phyloP scores from a whole-genome alignment of 2,329 filamentous ascomycete species.

The Malbranchea cinnamomea region DNA sequence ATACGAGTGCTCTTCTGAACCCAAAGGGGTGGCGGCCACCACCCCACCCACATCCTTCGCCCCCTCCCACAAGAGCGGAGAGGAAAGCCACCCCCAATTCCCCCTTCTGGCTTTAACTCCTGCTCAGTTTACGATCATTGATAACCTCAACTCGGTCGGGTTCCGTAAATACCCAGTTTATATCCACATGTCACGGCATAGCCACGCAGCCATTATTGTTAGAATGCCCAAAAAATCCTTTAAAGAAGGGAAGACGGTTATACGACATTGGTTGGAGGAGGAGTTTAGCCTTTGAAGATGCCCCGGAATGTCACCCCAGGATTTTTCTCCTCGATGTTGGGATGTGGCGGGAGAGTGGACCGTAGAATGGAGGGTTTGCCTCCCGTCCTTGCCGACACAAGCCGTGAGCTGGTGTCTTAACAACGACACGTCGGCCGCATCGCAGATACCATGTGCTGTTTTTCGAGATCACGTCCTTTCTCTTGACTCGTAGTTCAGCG shows the following conservation, averaged over 20 bases:
- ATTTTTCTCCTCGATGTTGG: no score
- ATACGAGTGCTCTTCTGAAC: no score
- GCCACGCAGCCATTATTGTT: conserved; percentile 81
- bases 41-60: conserved; percentile 15
- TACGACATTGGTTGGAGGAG: conserved; percentile 65
- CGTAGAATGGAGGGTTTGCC: no score
- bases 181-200: conserved; percentile 53
- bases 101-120: conserved; percentile 59
- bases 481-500: no score
- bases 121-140: conserved; percentile 74
- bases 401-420: no score
- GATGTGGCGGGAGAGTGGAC: no score
- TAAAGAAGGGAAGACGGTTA: conserved; percentile 60
- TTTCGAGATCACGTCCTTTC: no score
- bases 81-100: conserved; percentile 1
- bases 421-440: no score
- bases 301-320: no score
- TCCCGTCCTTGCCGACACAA: no score
- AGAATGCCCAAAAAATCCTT: conserved; percentile 52
- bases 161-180: conserved; percentile 42
- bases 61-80: background rate
- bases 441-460: no score
- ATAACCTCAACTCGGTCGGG: conserved; percentile 51
- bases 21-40: conserved; percentile 10
- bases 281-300: conserved; percentile 40